Evolutionary conservation across 2,329 filamentous ascomycete genomes (phyloP).

Genomic region (Fulvia fulva): DNA sequence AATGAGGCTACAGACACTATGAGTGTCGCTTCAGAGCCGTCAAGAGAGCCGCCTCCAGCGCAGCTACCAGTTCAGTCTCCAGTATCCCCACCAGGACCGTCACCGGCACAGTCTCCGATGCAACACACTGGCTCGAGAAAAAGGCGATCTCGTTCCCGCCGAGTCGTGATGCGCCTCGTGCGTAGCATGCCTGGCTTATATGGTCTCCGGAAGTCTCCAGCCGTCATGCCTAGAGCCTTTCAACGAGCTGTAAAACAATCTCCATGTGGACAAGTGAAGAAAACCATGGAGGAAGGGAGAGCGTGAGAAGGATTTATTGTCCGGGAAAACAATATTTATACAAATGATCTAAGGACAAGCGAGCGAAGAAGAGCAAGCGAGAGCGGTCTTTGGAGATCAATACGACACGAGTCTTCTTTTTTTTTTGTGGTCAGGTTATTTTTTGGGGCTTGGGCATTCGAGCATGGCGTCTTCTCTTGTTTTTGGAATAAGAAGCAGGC

Average conservation of each 20-base stretch:
- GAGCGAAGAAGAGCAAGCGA: neutral
- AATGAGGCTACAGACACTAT: no score
- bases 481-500: neutral
- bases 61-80: no score
- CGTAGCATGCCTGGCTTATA: neutral
- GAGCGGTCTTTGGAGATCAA: conserved; percentile 1
- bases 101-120: no score
- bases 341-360: neutral
- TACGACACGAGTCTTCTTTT: neutral
- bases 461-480: neutral
- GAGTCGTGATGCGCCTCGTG: neutral
- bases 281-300: neutral
- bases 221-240: neutral
- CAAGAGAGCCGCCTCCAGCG: no score
- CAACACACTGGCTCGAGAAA: no score
- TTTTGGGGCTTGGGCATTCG: neutral
- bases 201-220: neutral
- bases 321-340: neutral
- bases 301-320: neutral
- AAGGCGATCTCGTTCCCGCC: no score
- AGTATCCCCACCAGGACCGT: no score
- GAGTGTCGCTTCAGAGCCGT: no score
- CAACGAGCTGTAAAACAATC: neutral
- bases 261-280: neutral
- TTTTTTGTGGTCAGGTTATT: neutral